Base-by-base conservation (phyloP, 2,329 filamentous ascomycete species). In the Phyllosticta citriasiana region DNA sequence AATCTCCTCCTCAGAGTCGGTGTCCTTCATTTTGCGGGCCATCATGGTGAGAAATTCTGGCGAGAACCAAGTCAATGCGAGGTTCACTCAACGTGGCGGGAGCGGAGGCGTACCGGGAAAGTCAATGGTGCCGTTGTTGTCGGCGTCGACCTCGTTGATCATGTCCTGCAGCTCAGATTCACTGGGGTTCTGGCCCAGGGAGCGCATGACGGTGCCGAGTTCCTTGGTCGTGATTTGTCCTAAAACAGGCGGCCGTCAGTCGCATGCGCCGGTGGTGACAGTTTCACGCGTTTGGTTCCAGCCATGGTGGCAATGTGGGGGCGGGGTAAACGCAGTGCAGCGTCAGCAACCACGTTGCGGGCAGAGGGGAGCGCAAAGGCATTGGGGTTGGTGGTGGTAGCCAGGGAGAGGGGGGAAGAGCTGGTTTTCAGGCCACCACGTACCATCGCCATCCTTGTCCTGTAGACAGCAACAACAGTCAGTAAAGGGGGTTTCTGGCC, bases 31-130 rank as follows among this genome's bases (percentile, higher is more conserved):
- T 68, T 82, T 82, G 69, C 79, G 80, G 59, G 83, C 82, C 84
- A 86, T 86, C 80, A 86, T 84, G 66, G 80, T 82, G 63, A 86
- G 79, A 75, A 87, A 87, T 70, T 86, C 84, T 84, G 67, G 33
- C 33, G 8, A 24, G 3, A 2, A 55, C 51, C 19, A 12, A 14
- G 30, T 63, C 40, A 59, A 25, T 24, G 55, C 47, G 51, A 14
- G 25, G 53, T n/a, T 16, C 5, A 35, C 16, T 47, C 6, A 9
- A 40, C 53, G 53, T 14, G 40, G 6, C 24, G 40, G 16, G 27
- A 4, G 6, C 10, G 14, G 54, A n/a, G 33, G 12, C 62, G 63
- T 72, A 83, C 82, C 82, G 61, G 84, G 80, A 71, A 87, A 85
- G 70, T 85, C 83, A 69, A 87, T 85, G 66, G 82, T 83, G 71